phyloP scores from a whole-genome alignment of 257 asterid species.

The Solanum tacnaense region DNA sequence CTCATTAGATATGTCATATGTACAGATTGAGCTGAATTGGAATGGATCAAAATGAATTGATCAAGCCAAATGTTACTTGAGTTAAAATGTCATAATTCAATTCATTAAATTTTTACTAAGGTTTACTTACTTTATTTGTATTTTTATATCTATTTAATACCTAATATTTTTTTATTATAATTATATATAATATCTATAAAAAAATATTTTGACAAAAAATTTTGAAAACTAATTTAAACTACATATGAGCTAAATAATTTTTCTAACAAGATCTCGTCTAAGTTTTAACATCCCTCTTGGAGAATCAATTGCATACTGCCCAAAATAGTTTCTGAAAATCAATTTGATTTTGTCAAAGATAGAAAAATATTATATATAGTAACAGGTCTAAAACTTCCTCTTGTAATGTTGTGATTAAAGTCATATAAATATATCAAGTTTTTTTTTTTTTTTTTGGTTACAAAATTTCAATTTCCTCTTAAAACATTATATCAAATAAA shows the following conservation, averaged over 20 bases:
- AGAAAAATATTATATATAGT: neutral
- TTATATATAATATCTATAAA: neutral
- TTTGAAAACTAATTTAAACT: neutral
- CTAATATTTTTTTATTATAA: neutral
- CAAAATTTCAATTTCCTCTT: neutral
- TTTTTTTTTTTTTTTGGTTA: too few species aligned
- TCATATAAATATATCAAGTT: neutral
- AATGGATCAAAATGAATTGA: too few species aligned
- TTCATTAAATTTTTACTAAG: accelerated
- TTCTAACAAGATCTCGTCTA: neutral
- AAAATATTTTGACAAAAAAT: too few species aligned
- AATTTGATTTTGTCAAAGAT: neutral
- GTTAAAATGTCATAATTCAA: neutral
- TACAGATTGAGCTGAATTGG: too few species aligned
- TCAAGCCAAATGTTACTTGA: too few species aligned
- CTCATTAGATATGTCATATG: neutral
- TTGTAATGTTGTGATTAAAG: neutral
- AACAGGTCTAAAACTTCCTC: neutral
- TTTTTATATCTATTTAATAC: neutral
- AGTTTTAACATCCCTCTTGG: neutral
- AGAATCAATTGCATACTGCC: neutral
- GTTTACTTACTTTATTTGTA: neutral
- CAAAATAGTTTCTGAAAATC: neutral
- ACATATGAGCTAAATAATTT: neutral
- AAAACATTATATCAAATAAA: too few species aligned